Conservation (phyloP, 805 yeast genomes). For the Kazachstania africana region DNA sequence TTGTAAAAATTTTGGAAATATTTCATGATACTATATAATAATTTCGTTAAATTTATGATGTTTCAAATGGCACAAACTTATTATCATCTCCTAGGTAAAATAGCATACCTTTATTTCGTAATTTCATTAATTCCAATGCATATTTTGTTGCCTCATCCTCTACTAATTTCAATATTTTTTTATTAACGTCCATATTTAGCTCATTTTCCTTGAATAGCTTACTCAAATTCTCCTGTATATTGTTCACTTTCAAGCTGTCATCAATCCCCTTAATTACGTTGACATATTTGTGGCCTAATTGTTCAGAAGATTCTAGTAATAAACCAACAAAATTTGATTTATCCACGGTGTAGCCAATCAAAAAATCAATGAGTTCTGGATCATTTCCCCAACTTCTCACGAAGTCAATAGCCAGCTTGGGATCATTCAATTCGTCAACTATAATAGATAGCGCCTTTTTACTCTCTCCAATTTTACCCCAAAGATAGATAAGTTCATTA, state of each 20-base stretch:
- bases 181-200: slow-evolving; percentile 39
- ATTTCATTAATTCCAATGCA: slow-evolving; percentile 22
- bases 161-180: slow-evolving; percentile 43
- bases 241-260: slow-evolving; percentile 47
- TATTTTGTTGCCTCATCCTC: slow-evolving; percentile 36
- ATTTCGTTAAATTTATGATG: no score
- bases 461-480: slow-evolving; percentile 75
- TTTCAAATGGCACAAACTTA: no score
- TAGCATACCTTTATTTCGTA: slow-evolving; percentile 24
- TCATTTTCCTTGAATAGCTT: slow-evolving; percentile 56
- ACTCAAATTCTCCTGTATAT: slow-evolving; percentile 47
- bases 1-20: no score
- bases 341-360: slow-evolving; percentile 57
- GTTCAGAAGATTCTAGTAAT: slow-evolving; percentile 57
- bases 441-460: slow-evolving; percentile 66
- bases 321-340: slow-evolving; percentile 71
- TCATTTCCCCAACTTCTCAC: slow-evolving; percentile 60
- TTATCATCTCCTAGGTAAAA: no score
- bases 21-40: no score
- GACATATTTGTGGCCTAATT: slow-evolving; percentile 48
- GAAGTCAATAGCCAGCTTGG: slow-evolving; percentile 69
- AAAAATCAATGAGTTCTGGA: slow-evolving; percentile 66
- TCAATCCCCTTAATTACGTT: slow-evolving; percentile 59
- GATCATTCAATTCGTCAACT: slow-evolving; percentile 66
- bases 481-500: slow-evolving; percentile 68